Conservation (phyloP, 2,329 filamentous ascomycete species). For the Ophiostoma piceae region DNA sequence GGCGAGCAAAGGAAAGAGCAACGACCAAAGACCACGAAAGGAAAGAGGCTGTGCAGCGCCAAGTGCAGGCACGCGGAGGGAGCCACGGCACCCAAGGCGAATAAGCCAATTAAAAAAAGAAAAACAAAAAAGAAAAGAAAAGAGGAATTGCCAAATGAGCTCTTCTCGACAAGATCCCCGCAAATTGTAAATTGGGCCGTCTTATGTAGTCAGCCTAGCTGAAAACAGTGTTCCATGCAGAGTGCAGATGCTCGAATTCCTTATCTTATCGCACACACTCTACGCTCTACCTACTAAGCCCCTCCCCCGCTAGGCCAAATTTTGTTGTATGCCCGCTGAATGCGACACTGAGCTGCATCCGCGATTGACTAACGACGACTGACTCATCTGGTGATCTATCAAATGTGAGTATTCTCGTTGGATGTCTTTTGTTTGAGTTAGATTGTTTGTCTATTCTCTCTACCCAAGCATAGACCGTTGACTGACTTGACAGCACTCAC, state of each 20-base stretch:
- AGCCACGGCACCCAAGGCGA: not conserved
- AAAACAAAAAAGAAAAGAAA: too few relatives aligned
- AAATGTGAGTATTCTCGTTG: not conserved
- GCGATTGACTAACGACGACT: not conserved
- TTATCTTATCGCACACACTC: not conserved
- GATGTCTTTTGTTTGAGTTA: not conserved
- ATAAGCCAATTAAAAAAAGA: not conserved
- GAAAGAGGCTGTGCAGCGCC: conserved; percentile 4
- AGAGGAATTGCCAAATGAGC: not conserved
- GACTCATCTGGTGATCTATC: not conserved
- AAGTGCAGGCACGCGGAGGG: not conserved
- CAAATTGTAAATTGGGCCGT: not conserved
- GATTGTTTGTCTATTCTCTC: not conserved
- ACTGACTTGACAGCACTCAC: not conserved
- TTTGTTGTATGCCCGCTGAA: conserved; percentile 2
- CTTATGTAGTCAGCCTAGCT: conserved; percentile 1
- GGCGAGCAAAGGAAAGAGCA: not conserved
- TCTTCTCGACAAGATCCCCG: not conserved
- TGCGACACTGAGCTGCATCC: conserved; percentile 9
- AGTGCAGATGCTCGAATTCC: not conserved
- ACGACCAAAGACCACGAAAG: not conserved
- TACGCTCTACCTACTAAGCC: conserved; percentile 2
- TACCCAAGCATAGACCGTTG: too few relatives aligned
- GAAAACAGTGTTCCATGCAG: not conserved
- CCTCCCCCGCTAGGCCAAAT: conserved; percentile 13